Base-by-base conservation (phyloP, 2,329 filamentous ascomycete species). In the Calonectria montana region DNA sequence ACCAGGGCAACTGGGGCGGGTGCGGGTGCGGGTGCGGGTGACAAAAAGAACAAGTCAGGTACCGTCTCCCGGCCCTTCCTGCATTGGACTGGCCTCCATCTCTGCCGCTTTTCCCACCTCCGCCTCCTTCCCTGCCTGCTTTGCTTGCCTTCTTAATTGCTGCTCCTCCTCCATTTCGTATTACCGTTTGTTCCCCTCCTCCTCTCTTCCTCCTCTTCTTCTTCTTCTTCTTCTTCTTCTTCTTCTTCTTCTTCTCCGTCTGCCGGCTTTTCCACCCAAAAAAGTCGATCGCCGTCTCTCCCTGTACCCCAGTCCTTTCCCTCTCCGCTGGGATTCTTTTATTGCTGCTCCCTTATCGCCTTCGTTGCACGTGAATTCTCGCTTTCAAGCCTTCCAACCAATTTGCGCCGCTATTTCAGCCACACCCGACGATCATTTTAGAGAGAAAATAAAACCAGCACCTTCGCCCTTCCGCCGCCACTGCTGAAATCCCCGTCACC, bases 1-100 rank as follows among this genome's bases (percentile, higher is more conserved):
- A 45, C 57, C 39, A 31, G 37, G 57, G 57, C 21, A 29, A 37
- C 18, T 62, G 29, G 25, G 47, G n/a, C n/a, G n/a, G n/a, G n/a
- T n/a, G n/a, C n/a, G n/a, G n/a, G n/a, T n/a, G n/a, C n/a, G n/a
- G n/a, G 23, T 27, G n/a, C 12, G 23, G 63, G 29, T 39, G 64
- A 67, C 65, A 59, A 47, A 67, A 67, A 37, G 61, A 61, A 15
- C 25, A 27, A 21, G 41, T 35, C 65, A 67, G 27, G 25, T 21
- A 47, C 50, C 31, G 47, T 47, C 43, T 65, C 63, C 48, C 47
- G 63, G 45, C 31, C 63, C 63, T 65, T 41, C 63, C 63, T 53
- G 63, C 63, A 47, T 50, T 39, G 29, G 41, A 47, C 65, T 35
- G 31, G 21, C 65, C 50, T 39, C 25, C 50, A 67, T 67, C 65